Evolutionary conservation across 345 rosid species (phyloP).

Genomic region (Noccaea bulbosa): DNA sequence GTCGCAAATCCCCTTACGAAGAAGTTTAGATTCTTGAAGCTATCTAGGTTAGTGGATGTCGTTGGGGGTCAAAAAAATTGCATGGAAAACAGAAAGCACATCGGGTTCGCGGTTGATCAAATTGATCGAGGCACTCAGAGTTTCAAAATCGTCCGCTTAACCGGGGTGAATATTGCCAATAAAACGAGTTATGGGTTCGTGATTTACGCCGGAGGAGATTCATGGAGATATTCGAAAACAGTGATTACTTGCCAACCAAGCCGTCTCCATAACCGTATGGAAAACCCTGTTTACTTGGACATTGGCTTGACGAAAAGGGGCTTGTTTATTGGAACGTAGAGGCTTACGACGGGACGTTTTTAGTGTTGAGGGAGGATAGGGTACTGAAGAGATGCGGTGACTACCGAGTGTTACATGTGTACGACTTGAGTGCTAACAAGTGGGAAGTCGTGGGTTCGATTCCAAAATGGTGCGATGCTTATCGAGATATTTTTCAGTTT

Average conservation of each 20-base stretch:
- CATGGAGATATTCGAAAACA: conserved; percentile 8
- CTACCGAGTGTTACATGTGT: conserved; percentile 6
- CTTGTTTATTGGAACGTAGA: neutral
- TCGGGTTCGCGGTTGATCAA: conserved; percentile 23
- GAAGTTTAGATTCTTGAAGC: neutral
- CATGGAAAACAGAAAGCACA: neutral
- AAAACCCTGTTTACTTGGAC: conserved; percentile 1
- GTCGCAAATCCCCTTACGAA: conserved; percentile 27
- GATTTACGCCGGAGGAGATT: neutral
- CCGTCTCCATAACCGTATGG: neutral
- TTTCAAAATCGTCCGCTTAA: conserved; percentile 5
- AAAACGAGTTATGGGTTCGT: neutral
- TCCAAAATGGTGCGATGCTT: neutral
- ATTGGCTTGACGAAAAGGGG: neutral
- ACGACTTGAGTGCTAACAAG: conserved; percentile 9
- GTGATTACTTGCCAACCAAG: neutral
- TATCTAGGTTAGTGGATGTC: neutral
- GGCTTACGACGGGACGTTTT: conserved; percentile 17
- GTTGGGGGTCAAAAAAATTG: no score
- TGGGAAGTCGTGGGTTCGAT: conserved; percentile 1
- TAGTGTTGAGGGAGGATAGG: neutral
- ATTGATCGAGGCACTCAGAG: neutral
- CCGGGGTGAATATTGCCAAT: no score
- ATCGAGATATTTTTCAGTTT: neutral
- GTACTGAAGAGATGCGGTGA: no score